Evolutionary conservation across 225 moss, liverwort and hornwort species (phyloP), one percentile per base, ranked within the genome.

Genomic region (Polytrichum commune): DNA sequence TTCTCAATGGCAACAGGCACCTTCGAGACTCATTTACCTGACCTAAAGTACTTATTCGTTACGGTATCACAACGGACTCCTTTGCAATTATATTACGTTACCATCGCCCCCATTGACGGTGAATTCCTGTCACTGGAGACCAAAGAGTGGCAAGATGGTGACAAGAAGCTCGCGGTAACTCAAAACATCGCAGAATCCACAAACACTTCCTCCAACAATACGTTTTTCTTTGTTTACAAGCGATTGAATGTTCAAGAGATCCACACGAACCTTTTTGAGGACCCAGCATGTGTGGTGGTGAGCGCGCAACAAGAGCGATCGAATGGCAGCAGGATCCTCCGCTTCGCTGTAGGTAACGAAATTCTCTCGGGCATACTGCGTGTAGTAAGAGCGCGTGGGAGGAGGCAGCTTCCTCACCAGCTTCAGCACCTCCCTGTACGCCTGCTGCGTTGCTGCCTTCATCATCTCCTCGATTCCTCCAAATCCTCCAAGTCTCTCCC

Each of bases 301-400:
- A n/a, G 83, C 66, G 66, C 83, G 83, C 54, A 60, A 73, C 58
- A 87, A n/a, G 16, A 87, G 62, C 19, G 72, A 62, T 24, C 60
- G 63, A 13, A 81, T 35, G 58, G 76, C 53, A 38, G 53, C 76
- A 13, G 76, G 60, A 69, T 83, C 86, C 68, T 78, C 73, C 19
- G 57, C 72, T 78, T 87, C 83, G 5, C 86, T 87, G 58, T 87
- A 87, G 0, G 86, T 79, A 38, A 87, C 9, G 65, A 87, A 87
- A 83, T 87, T 87, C 74, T 87, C 86, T 23, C 83, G 80, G 10
- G 81, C 81, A 32, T 83, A 81, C 24, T 87, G 86, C 24, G 78
- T 68, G 69, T 87, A 87, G 72, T 87, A 87, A 63, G 76, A 68
- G 19, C 72, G 81, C 46, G 78, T 74, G 6, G 76, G 62, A 4